phyloP scores from a whole-genome alignment of 2,329 filamentous ascomycete genomes.

The Calonectria pseudoreteaudii region DNA sequence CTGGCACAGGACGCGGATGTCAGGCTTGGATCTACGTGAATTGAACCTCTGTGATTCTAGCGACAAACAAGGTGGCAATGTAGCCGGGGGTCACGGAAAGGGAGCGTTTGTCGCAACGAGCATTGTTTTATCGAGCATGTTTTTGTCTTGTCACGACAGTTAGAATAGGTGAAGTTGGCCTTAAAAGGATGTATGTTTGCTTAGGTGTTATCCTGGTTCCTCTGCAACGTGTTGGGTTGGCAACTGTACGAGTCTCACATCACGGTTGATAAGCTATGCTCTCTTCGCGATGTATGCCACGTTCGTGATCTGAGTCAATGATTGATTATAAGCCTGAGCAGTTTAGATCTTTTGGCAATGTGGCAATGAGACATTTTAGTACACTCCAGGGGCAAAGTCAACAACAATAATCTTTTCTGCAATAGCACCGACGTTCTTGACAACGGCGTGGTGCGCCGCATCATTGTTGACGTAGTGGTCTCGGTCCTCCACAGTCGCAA shows the following conservation, averaged over 20 bases:
- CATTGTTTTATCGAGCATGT: slow-evolving; percentile 16
- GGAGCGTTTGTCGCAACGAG: slow-evolving; percentile 6
- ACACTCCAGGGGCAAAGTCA: slow-evolving; percentile 58
- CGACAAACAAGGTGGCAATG: neutral
- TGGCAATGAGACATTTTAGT: neutral
- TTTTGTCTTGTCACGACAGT: slow-evolving; percentile 8
- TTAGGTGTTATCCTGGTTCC: neutral
- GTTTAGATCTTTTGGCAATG: too few relatives aligned
- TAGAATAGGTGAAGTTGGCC: neutral
- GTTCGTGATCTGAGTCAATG: neutral
- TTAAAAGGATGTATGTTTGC: neutral
- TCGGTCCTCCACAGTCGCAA: slow-evolving; percentile 71
- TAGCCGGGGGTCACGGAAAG: neutral
- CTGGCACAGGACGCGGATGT: neutral
- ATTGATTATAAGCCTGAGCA: neutral
- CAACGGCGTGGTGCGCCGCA: slow-evolving; percentile 65
- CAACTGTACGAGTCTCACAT: neutral
- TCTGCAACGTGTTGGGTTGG: neutral
- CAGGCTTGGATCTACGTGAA: neutral
- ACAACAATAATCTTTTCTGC: slow-evolving; percentile 66
- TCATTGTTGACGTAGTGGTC: slow-evolving; percentile 76
- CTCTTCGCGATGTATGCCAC: neutral
- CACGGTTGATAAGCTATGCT: neutral
- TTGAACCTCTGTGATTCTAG: neutral
- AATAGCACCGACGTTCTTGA: slow-evolving; percentile 58